Base-by-base conservation (phyloP, 2,329 filamentous ascomycete species). In the Tolypocladium cylindrosporum region DNA sequence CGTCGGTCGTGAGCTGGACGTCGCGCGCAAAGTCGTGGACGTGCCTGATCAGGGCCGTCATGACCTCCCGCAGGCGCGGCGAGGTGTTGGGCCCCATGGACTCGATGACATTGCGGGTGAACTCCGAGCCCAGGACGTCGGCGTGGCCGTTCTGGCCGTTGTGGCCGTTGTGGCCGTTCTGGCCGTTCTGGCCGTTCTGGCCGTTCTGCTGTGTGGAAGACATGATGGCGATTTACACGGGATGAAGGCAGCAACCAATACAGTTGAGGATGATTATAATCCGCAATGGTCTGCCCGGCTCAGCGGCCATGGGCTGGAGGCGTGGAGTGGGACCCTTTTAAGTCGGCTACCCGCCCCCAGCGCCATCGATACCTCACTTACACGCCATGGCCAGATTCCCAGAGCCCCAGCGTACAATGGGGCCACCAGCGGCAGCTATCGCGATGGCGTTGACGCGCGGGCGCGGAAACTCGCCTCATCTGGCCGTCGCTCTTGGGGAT, bases 1-100 rank as follows among this genome's bases (percentile, higher is more conserved):
- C 90, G 58, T 88, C 87, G n/a, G 84, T 79, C 9, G 88, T 92
- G 59, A 94, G 82, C 69, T 91, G 83, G 61, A 89, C 84, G 71
- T 94, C 89, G 54, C 89, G 85, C 43, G 86, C 84, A 71, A 93
- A 93, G 73, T 91, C 89, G 74, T 94, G 90, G 58, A 93, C 77
- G 74, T 93, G 89, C 58, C 77, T 79, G 68, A 92, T 85, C 60
- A 92, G 75, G 37, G 82, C 80, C 54, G 80, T 71, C 75, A 93
- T 80, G 69, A 93, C 80, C 65, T 85, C 77, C 59, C 86, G 82
- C 66, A 87, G 80, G 48, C 90, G 82, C 39, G 88, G 84, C 62
- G 81, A 77, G 11, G 88, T 86, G 61, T 87, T 83, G 63, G 88
- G 86, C 5, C 89, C 87, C 71, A 90, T 91, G 61, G 86, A 81